These are phyloP conservation scores for Phytophthora ramorum DNA, from an alignment of 352 stramenopile species.

Conservation along the genomic window DNA sequence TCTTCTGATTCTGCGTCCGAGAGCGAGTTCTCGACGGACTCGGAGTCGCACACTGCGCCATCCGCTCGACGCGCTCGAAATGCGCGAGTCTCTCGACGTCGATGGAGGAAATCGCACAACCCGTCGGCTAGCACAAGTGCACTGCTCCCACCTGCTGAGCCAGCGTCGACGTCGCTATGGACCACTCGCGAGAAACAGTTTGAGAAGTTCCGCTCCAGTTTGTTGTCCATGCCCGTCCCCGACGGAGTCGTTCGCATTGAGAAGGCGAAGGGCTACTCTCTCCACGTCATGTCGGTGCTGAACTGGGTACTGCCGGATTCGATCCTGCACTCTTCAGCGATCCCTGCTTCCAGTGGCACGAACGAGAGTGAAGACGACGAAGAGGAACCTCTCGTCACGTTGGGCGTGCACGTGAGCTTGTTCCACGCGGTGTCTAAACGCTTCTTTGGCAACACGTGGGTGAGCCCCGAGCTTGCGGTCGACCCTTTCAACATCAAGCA, in stretches of 20 bases:
- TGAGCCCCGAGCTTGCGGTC: slow-evolving; percentile 68
- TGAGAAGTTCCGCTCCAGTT: slow-evolving; percentile 72
- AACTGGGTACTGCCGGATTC: slow-evolving; percentile 74
- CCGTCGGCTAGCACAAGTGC: slow-evolving; percentile 11
- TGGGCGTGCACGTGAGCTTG: slow-evolving; percentile 88
- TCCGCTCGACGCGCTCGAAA: slow-evolving; percentile 18
- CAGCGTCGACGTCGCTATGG: slow-evolving; percentile 53
- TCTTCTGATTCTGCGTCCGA: slow-evolving; percentile 21
- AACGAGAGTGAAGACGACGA: slow-evolving; percentile 49
- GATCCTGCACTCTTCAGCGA: slow-evolving; percentile 43
- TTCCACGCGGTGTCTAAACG: slow-evolving; percentile 86
- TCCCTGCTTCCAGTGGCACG: slow-evolving; percentile 22
- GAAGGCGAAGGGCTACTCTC: slow-evolving; percentile 64
- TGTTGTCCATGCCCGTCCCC: slow-evolving; percentile 74
- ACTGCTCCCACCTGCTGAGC: slow-evolving; percentile 26
- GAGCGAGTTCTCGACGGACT: slow-evolving; percentile 23
- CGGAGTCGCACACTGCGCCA: slow-evolving; percentile 9
- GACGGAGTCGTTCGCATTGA: slow-evolving; percentile 54
- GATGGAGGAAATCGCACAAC: slow-evolving; percentile 17
- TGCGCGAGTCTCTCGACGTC: slow-evolving; percentile 21
- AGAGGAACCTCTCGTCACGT: slow-evolving; percentile 59
- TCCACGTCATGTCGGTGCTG: slow-evolving; percentile 71
- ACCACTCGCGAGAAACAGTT: slow-evolving; percentile 73
- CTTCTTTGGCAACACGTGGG: slow-evolving; percentile 95
- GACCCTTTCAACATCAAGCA: slow-evolving; percentile 63